phyloP scores from a whole-genome alignment of 2,329 filamentous ascomycete species.

The Hortaea werneckii region DNA sequence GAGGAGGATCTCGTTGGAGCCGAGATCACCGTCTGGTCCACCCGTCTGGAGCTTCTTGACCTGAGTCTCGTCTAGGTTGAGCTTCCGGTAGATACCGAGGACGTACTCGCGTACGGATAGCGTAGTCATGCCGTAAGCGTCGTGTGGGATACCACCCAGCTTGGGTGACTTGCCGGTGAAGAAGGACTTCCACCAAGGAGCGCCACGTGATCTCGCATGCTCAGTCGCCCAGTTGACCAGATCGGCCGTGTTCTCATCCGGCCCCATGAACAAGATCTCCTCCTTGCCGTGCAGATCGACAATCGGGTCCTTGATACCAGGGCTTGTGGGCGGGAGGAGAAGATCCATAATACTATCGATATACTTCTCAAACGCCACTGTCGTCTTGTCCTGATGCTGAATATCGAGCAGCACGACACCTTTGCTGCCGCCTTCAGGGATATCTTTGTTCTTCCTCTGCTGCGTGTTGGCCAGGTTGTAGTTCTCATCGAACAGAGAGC shows the following conservation, averaged over 20 bases:
- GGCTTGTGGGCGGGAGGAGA: conserved; percentile 76
- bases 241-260: conserved; percentile 96
- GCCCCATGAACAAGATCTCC: conserved; percentile 97
- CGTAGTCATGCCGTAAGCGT: conserved; percentile 95
- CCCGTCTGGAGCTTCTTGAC: conserved; percentile 96
- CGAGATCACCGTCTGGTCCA: conserved; percentile 90
- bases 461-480: conserved; percentile 97
- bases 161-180: conserved; percentile 98
- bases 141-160: conserved; percentile 92
- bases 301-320: conserved; percentile 97
- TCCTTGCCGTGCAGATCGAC: conserved; percentile 91
- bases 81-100: conserved; percentile 91
- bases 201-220: conserved; percentile 76
- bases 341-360: conserved; percentile 98
- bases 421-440: conserved; percentile 95
- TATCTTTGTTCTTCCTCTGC: conserved; percentile 99
- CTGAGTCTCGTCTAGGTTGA: conserved; percentile 73
- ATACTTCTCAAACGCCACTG: conserved; percentile 96
- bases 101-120: conserved; percentile 93
- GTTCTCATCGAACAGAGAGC: conserved; percentile 96
- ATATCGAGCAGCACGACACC: conserved; percentile 92
- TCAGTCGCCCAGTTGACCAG: conserved; percentile 98
- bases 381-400: conserved; percentile 85
- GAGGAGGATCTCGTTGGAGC: conserved; percentile 94
- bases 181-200: conserved; percentile 99